Base-by-base conservation (phyloP, 257 asterid genomes). In the Handroanthus guayacan region DNA sequence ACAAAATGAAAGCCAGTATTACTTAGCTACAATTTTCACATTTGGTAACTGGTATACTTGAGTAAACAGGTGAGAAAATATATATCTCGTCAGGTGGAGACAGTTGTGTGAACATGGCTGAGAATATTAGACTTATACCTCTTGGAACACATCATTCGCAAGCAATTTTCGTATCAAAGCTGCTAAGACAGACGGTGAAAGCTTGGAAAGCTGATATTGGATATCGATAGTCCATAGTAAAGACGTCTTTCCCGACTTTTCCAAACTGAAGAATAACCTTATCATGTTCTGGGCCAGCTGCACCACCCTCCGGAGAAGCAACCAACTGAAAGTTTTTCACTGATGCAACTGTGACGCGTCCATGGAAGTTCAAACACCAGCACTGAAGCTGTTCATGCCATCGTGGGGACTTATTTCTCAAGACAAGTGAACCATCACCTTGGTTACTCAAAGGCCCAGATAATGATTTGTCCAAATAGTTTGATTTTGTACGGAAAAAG, bases 371-470 rank as follows among this genome's bases (percentile, higher is more conserved):
- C 88, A 94, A 67, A 60, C 99, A 94, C 99, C 99, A 94, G 84
- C 98, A 94, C 77, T 94, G 96, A 74, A 94, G 97, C 85, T 92
- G 99, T 72, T 91, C 95, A 34, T 94, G 96, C 98, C 99, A 94
- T 48, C 99, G 85, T 4, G 98, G 99, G n/a, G 89, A 64, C 89
- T 94, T 89, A 80, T 94, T 94, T 75, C 85, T 84, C 84, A 94
- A 69, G 62, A 92, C 88, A 58, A 92, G 89, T 0, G 95, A 65
- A 55, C 83, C 80, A 17, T 81, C 92, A 2, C 43, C 64, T 44
- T 78, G 87, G 82, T 68, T 62, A 38, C 58, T 77, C 75, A 71
- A 43, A 6, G 86, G 82, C 20, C 85, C 84, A 1, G 94, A 85
- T 2, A 41, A n/a, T 18, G 86, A 82, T 75, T 81, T 85, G 37